Base-by-base conservation (phyloP, 2,329 filamentous ascomycete genomes). In the Colletotrichum chrysophilum region DNA sequence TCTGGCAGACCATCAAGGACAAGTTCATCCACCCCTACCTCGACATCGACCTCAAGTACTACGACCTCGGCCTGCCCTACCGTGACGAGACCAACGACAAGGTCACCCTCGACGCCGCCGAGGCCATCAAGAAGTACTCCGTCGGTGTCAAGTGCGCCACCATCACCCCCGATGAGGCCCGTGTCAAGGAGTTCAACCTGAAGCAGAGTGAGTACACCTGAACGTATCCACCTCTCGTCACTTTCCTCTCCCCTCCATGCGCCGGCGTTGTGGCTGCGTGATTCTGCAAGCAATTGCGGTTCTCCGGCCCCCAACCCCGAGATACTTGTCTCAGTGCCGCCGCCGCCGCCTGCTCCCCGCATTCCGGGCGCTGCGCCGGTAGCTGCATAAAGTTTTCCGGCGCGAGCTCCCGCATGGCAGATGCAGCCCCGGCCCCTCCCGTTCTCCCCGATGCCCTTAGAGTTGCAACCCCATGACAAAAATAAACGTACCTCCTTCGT, bases 141-240 rank as follows among this genome's bases (percentile, higher is more conserved):
- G 97, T 99, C 71, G 97, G 96, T 86, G 95, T 99, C 89, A 99
- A 99, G 91, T 99, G 97, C 87, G 97, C 97, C 79, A 99, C 97
- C 85, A 99, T 99, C 88, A 99, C 97, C 58, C 97, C 97, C 52
- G 97, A 99, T 85, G 97, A 99, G 91, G 94, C 93, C 78, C 94
- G 97, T 85, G 96, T 99, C 34, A 91, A 98, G 90, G 97, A 98
- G 88, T 99, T 98, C 88, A 96, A 98, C 85, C 92, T 99, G 81
- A 99, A 98, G 94, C 93, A 98, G 90, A 98, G 94, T 96, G 88
- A 86, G 93, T 86, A 48, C 43, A 30, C 64, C 36, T 61, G 55
- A 26, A 24, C 21, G 21, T n/a, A 65, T 64, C 66, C 77, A 76
- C 76, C 43, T 65, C 34, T 36, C 38, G 24, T 32, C 26, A 28